Evolutionary conservation across 2,329 filamentous ascomycete genomes (phyloP), one percentile per base, ranked within the genome.

Genomic region (Aspergillus pseudoglaucus): DNA sequence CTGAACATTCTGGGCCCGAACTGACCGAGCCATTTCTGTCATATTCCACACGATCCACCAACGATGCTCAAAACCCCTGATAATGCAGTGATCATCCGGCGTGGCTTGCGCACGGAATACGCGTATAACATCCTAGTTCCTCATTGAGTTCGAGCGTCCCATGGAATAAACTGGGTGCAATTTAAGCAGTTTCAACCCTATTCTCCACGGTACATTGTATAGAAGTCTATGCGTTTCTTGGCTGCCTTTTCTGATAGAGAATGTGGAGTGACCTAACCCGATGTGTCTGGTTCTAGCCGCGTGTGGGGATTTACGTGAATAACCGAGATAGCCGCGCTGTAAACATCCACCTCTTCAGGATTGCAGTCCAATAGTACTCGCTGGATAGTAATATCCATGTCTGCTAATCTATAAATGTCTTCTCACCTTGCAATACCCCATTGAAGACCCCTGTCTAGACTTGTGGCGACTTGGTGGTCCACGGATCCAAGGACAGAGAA

Each of bases 331-430:
- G 33, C 33, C 33, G 33, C 33, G 33, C 33, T 37, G n/a, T 8
- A 37, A 18, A 30, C n/a, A 37, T 18, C 33, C 33, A 37, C 33
- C 9, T 37, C 33, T 37, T 18, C 33, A 37, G 14, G n/a, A 10
- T 37, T 10, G 6, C 17, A 37, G 33, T 17, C 33, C 33, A 53
- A n/a, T 25, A 30, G 18, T 48, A 48, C 39, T 32, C 9, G 17
- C 14, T 23, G 22, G 6, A 27, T 44, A 27, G 15, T 27, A 35
- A 18, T 32, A 32, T 27, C 9, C 25, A 30, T 30, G 5, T 30
- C 3, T 30, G 25, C 25, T 30, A 1, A 4, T 30, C 9, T 30
- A 30, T 30, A 30, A 30, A 30, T 30, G 25, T 30, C 25, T 30
- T 10, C 4, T 30, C 10, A 30, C 4, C 25, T 30, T 30, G 25